Base-by-base conservation (phyloP, 805 yeast species). In the Spathaspora girioi region DNA sequence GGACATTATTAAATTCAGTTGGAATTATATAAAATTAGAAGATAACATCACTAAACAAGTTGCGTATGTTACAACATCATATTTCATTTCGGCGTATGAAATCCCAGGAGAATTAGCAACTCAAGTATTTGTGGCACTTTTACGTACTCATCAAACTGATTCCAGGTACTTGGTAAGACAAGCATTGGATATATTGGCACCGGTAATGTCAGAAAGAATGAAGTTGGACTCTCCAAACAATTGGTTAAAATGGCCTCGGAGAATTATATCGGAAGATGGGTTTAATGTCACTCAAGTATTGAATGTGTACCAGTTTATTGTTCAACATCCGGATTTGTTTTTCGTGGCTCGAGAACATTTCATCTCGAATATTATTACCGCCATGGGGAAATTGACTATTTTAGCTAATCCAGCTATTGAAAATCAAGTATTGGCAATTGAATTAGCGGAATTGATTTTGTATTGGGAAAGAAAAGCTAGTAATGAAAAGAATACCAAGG, bases 221-320 rank as follows among this genome's bases (percentile, higher is more conserved):
- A 73, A 73, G 1, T 72, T 71, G 7, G 89, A 83, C 0, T 73
- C 80, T 5, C 79, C 83, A 7, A 72, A 78, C 53, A 76, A 75
- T 49, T 94, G 98, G 98, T 80, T 94, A 48, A 92, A 89, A 58
- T 91, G 97, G 92, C 96, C 97, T 0, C 83, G 97, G 57, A 78
- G 97, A 48, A 94, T 93, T 1, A 75, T 94, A 12, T 84, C 92
- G 1, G 98, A 96, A 63, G 96, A 91, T 61, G 93, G 94, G 0
- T 87, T 85, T 63, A 90, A 83, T 60, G 91, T 90, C 2, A 82
- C 86, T 1, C 97, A 90, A 61, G 97, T 92, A 38, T 73, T 89
- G 54, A 87, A 89, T 53, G 87, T 94, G 11, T 94, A 90, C 59
- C 96, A 90, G 62, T 90, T 93, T 59, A 82, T 94, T 66, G 89